These are phyloP conservation scores for Pharus latifolius DNA, from an alignment of 176 grass and related monocot genomes.

Conservation along the genomic window DNA sequence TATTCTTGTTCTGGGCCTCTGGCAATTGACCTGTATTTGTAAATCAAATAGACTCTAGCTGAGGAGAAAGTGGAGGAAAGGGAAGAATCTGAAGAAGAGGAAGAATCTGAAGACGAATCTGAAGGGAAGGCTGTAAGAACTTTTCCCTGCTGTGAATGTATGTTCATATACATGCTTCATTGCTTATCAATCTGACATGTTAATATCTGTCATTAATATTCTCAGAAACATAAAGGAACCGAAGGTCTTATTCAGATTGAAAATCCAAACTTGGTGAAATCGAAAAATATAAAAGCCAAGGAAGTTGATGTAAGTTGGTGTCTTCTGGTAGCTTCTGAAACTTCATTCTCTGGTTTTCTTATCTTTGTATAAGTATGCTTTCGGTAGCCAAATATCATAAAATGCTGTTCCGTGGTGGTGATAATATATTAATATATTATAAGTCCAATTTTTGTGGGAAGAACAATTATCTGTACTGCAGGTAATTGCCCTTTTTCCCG, in stretches of 20 bases:
- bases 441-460: no score
- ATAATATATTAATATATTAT: neutral
- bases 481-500: neutral
- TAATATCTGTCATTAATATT: neutral
- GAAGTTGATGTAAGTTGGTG: conserved; percentile 89
- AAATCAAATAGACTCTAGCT: conserved; percentile 40
- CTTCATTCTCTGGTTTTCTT: neutral
- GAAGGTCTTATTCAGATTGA: conserved; percentile 87
- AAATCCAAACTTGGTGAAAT: conserved; percentile 86
- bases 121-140: conserved; percentile 53
- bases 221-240: conserved; percentile 82
- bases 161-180: conserved; percentile 11
- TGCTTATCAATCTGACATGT: neutral
- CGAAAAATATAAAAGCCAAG: conserved; percentile 86
- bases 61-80: conserved; percentile 54
- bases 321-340: neutral
- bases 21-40: conserved; percentile 10
- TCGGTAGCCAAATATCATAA: neutral
- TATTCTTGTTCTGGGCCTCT: conserved; percentile 3
- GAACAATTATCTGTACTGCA: no score
- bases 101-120: conserved; percentile 71
- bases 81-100: conserved; percentile 63
- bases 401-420: neutral
- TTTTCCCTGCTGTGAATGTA: neutral
- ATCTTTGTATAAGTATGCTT: neutral